phyloP scores from a whole-genome alignment of 116 monocot species.

The Iris pallida region DNA sequence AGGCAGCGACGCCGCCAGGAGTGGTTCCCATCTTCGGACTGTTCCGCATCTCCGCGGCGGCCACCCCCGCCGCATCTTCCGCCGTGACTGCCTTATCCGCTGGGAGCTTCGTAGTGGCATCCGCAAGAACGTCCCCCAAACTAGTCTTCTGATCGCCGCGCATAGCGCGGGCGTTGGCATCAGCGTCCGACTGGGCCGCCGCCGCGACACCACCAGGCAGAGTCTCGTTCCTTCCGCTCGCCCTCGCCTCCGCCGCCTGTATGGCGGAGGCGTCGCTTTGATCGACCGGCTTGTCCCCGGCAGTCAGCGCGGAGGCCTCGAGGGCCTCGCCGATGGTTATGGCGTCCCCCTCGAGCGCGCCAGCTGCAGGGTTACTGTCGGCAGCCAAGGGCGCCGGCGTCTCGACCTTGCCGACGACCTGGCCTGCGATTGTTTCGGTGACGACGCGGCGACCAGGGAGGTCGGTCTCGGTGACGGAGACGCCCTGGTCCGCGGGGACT shows the following conservation, averaged over 20 bases:
- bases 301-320: conserved; percentile 24
- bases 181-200: conserved; percentile 29
- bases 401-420: conserved; percentile 1
- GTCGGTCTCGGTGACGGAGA: conserved; percentile 19
- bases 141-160: conserved; percentile 27
- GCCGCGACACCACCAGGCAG: conserved; percentile 23
- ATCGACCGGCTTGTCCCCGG: conserved; percentile 29
- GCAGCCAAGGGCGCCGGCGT: background rate
- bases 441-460: conserved; percentile 14
- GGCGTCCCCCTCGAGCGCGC: too few species aligned
- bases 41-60: conserved; percentile 10
- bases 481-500: background rate
- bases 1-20: conserved; percentile 5
- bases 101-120: background rate
- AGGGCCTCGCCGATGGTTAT: conserved; percentile 51
- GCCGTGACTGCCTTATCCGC: conserved; percentile 9
- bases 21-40: background rate
- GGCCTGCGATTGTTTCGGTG: conserved; percentile 23
- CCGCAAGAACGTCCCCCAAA: conserved; percentile 31
- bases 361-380: too few species aligned
- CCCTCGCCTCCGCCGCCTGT: conserved; percentile 39
- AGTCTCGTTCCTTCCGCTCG: conserved; percentile 7
- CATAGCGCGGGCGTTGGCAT: conserved; percentile 14
- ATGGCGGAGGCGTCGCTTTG: conserved; percentile 40
- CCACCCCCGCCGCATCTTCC: conserved; percentile 3